Conservation (phyloP, 345 rosid species). For the Populus tremula region DNA sequence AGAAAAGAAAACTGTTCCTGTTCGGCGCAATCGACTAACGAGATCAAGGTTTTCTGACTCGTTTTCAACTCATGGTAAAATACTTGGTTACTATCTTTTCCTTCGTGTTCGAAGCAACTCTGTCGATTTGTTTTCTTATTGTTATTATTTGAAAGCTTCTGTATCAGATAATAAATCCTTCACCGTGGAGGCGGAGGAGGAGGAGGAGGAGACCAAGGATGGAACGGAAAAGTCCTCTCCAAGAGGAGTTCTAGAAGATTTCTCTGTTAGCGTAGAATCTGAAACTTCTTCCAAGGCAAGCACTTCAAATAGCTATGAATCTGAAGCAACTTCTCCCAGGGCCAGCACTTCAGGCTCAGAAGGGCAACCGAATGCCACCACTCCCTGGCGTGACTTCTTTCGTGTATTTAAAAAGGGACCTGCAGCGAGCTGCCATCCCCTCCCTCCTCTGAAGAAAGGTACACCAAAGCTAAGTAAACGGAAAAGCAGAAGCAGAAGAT, state of each 20-base stretch:
- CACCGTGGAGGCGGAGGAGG: conserved; percentile 20
- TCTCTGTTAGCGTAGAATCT: conserved; percentile 31
- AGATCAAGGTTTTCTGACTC: conserved; percentile 52
- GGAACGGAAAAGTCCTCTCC: conserved; percentile 9
- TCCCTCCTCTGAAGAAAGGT: conserved; percentile 38
- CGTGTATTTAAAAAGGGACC: conserved; percentile 61
- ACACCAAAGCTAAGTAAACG: conserved; percentile 65
- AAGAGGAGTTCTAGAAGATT: conserved; percentile 31
- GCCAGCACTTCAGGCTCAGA: conserved; percentile 61
- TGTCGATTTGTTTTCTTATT: background rate
- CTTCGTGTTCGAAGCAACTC: background rate
- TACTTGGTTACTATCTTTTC: background rate
- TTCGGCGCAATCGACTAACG: conserved; percentile 24
- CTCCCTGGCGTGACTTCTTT: conserved; percentile 56
- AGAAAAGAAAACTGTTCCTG: conserved; percentile 23
- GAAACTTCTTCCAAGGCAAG: conserved; percentile 30
- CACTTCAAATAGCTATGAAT: conserved; percentile 17
- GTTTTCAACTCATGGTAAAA: conserved; percentile 44
- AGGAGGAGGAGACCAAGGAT: background rate
- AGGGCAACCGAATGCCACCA: conserved; percentile 16
- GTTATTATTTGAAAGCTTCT: background rate
- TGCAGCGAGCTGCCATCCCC: conserved; percentile 42
- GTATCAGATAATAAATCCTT: conserved; percentile 35
- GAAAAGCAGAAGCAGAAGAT: conserved; percentile 48
- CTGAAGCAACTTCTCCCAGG: conserved; percentile 28